A percentile compares a stretch with the other conserved stretches of the same genome.
Evolutionary conservation across 495 filamentous ascomycete genomes (phyloP).

Genomic region (Tuber borchii): DNA sequence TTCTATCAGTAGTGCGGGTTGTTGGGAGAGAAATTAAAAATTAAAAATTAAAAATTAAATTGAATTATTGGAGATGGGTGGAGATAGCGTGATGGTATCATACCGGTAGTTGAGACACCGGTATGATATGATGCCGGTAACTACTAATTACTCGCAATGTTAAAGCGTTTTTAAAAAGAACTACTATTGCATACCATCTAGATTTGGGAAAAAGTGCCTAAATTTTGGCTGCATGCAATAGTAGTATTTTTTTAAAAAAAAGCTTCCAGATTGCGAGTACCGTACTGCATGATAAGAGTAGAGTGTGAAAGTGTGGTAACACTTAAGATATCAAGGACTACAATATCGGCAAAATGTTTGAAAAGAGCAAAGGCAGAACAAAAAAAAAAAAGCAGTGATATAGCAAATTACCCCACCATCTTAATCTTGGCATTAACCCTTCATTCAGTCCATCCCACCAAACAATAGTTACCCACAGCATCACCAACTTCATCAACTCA

Average conservation of each 20-base stretch:
- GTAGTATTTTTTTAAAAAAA: no score
- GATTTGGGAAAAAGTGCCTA: no score
- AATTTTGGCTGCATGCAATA: no score
- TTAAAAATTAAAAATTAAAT: not conserved
- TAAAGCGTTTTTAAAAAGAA: no score
- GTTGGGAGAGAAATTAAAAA: not conserved
- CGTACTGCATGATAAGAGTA: no score
- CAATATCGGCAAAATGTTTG: not conserved
- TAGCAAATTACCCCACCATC: constrained; percentile 2
- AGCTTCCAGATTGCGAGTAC: no score
- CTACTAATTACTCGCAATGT: no score
- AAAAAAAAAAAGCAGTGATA: not conserved
- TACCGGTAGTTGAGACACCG: no score
- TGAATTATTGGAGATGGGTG: not conserved
- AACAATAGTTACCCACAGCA: not conserved
- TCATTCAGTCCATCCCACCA: not conserved
- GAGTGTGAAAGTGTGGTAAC: not conserved
- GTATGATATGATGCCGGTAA: no score
- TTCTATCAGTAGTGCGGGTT: not conserved
- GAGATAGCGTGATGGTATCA: no score
- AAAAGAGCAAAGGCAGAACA: not conserved
- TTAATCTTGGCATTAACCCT: not conserved
- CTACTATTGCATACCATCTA: no score
- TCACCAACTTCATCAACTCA: not conserved
- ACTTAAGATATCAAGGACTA: not conserved